phyloP scores from a whole-genome alignment of 1,284 basidiomycete genomes.

The Laetiporus sulphureus region DNA sequence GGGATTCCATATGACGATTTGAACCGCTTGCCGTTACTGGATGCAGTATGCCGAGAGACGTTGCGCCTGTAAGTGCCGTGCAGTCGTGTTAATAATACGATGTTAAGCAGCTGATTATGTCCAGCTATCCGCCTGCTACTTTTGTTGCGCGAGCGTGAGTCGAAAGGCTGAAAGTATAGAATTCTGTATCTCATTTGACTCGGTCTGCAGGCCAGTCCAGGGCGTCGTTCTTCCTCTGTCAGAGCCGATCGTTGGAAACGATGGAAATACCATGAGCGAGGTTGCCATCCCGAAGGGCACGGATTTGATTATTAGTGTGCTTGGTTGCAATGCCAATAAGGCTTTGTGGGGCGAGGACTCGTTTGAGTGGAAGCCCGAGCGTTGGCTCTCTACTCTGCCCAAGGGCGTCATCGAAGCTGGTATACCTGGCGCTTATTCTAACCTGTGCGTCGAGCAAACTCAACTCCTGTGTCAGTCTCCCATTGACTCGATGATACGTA shows the following conservation, averaged over 20 bases:
- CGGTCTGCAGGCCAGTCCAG: slow-evolving; percentile 14
- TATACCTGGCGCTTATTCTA: slow-evolving; percentile 22
- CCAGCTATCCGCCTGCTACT: slow-evolving; percentile 3
- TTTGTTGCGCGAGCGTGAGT: slow-evolving; percentile 1
- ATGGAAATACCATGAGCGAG: slow-evolving; percentile 29
- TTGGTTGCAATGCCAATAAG: slow-evolving; percentile 36
- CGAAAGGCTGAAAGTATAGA: not conserved
- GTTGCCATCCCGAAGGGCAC: slow-evolving; percentile 41
- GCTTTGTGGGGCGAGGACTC: slow-evolving; percentile 53
- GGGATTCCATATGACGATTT: slow-evolving; percentile 8
- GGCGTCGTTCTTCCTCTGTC: slow-evolving; percentile 18
- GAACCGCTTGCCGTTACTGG: not conserved
- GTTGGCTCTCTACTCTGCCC: slow-evolving; percentile 21
- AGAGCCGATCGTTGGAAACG: slow-evolving; percentile 14
- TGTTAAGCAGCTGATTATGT: too few relatives aligned
- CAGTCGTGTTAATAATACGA: too few relatives aligned
- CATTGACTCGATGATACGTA: slow-evolving; percentile 6
- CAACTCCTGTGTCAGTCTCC: not conserved
- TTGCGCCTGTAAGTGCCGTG: not conserved
- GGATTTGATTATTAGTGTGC: slow-evolving; percentile 38
- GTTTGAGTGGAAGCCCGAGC: slow-evolving; percentile 37
- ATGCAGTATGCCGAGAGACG: not conserved
- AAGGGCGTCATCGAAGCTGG: slow-evolving; percentile 10
- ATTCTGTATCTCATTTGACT: slow-evolving; percentile 1
- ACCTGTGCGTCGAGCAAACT: slow-evolving; percentile 15